These are phyloP conservation scores for Limnomonas spitsbergensis DNA, from an alignment of 139 green algal genomes.

Conservation along the genomic window DNA sequence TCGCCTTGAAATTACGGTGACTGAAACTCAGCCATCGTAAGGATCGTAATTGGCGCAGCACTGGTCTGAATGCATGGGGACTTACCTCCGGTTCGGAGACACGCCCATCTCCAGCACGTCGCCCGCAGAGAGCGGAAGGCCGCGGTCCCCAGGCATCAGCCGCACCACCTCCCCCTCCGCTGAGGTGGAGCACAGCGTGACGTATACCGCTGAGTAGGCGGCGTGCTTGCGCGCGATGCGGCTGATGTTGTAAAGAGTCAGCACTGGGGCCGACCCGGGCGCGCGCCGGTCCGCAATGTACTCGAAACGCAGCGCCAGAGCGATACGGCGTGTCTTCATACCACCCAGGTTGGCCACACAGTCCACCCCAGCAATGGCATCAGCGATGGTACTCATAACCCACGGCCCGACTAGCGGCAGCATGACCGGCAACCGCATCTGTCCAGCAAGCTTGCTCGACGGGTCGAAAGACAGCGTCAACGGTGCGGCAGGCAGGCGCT, in stretches of 20 bases:
- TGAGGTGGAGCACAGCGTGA: too few relatives aligned
- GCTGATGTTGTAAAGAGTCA: slow-evolving; percentile 3
- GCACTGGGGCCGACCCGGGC: not conserved
- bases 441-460: too few relatives aligned
- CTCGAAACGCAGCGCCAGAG: slow-evolving; percentile 12
- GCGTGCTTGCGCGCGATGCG: not conserved
- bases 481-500: not conserved
- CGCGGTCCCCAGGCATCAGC: slow-evolving; percentile 1
- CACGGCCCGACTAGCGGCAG: slow-evolving; percentile 1
- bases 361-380: not conserved
- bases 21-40: too few relatives aligned
- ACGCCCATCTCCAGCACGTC: slow-evolving; percentile 10
- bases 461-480: not conserved
- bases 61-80: too few relatives aligned
- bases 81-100: too few relatives aligned
- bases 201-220: not conserved
- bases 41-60: too few relatives aligned
- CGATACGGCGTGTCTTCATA: not conserved
- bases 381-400: not conserved
- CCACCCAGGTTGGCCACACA: not conserved
- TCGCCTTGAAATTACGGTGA: too few relatives aligned
- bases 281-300: slow-evolving; percentile 7
- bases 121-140: not conserved
- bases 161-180: too few relatives aligned
- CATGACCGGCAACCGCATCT: not conserved